Base-by-base conservation (phyloP, 2,329 filamentous ascomycete genomes). In the Hypoxylon sp. region DNA sequence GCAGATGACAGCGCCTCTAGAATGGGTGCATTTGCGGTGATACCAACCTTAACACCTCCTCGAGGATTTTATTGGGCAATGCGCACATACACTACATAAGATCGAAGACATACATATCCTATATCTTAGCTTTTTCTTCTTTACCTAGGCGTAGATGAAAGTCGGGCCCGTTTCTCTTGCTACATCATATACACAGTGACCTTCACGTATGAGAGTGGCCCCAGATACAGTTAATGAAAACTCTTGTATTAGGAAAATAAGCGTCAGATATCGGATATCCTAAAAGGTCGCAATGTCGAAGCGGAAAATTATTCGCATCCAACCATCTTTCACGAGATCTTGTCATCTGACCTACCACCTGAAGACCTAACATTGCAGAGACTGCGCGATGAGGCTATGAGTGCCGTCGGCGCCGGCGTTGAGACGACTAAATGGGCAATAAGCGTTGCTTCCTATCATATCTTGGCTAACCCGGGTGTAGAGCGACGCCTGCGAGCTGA, bases 371-470 rank as follows among this genome's bases (percentile, higher is more conserved):
- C 61, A 0, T 28, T 34, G 3, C 34, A 58, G 13, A 53, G 70
- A 6, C 45, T 69, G 3, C 28, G 23, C 1, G 51, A 69, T 5
- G 72, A 75, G 53, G 69, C 70, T 4, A 25, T 64, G n/a, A 45
- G 30, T 11, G 25, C 72, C 3, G 38, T 63, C 10, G 68, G 64
- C 2, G 71, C 65, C 11, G 77, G 77, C 5, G 71, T 72, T 14
- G 74, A 76, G 32, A 79, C 76, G 1, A 75, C 75, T 4, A 72
- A 70, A 2, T 72, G 67, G 69, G 46, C 64, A 3, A 45, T 72
- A 3, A 57, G 41, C 1, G 51, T 70, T 9, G 55, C 53, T 17
- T 60, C 51, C 5, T 73, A 65, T 36, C 57, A 71, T 43, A 58
- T 69, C 23, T 53, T 73, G 5, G 19, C 48, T 21, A 67, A 69